These are phyloP conservation scores for Pleurotus eryngii DNA, from an alignment of 768 basidiomycete species.

Conservation along the genomic window DNA sequence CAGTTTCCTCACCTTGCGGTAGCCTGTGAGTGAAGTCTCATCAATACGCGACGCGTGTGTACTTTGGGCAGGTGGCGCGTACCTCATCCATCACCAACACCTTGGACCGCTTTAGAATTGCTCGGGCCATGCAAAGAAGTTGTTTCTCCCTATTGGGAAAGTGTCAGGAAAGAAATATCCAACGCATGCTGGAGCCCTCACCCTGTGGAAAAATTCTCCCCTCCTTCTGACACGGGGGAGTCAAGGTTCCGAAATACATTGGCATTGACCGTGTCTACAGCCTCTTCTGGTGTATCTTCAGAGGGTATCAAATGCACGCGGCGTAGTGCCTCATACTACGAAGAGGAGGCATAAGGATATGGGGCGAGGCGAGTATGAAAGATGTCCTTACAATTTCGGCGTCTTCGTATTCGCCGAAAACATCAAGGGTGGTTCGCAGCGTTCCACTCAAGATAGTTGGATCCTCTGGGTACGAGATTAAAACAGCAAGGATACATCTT, in stretches of 20 bases:
- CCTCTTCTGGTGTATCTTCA: conserved; percentile 45
- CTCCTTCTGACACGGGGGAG: conserved; percentile 74
- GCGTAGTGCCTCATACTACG: conserved; percentile 77
- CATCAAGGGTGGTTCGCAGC: conserved; percentile 75
- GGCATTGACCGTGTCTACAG: conserved; percentile 49
- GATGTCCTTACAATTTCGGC: conserved; percentile 64
- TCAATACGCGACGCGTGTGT: not conserved
- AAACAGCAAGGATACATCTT: not conserved
- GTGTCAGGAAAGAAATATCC: not conserved
- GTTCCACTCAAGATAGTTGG: conserved; percentile 86
- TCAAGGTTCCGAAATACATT: conserved; percentile 80
- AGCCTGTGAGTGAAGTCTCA: conserved; percentile 37
- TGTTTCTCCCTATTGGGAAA: conserved; percentile 58
- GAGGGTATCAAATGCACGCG: conserved; percentile 77
- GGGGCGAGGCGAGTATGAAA: not conserved
- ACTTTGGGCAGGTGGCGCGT: conserved; percentile 13
- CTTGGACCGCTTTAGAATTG: conserved; percentile 75
- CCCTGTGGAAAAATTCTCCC: conserved; percentile 90
- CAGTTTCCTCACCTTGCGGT: conserved; percentile 51
- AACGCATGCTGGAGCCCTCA: conserved; percentile 23
- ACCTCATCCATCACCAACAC: conserved; percentile 86
- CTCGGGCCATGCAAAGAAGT: conserved; percentile 84
- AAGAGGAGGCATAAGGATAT: not conserved
- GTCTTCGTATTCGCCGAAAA: conserved; percentile 85
- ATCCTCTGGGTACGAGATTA: conserved; percentile 55